Evolutionary conservation across 75 land plant species (phyloP).

Genomic region (Picea glauca): DNA sequence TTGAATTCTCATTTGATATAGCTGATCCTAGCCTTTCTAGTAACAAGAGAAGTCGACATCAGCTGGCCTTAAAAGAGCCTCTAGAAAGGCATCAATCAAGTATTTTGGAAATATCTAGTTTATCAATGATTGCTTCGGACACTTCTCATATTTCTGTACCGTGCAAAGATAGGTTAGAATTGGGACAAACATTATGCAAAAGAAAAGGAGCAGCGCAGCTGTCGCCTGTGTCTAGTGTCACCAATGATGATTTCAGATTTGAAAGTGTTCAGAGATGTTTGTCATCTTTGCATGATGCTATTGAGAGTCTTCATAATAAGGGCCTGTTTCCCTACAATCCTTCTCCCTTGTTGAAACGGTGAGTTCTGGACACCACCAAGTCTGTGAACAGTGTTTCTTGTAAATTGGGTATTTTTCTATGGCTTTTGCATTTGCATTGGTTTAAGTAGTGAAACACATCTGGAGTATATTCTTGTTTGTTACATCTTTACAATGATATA

Average conservation of each 20-base stretch:
- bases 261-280: slow-evolving; percentile 5
- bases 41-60: not conserved
- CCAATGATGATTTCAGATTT: not conserved
- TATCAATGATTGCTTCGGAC: not conserved
- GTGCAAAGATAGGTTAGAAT: not conserved
- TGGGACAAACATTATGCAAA: not conserved
- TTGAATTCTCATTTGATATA: not conserved
- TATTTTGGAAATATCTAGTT: too few species aligned
- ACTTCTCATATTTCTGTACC: not conserved
- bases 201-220: not conserved
- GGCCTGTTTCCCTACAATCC: slow-evolving; percentile 33
- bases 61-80: not conserved
- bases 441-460: not conserved
- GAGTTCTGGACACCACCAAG: not conserved
- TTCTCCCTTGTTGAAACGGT: slow-evolving; percentile 29
- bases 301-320: slow-evolving; percentile 24
- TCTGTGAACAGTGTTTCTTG: not conserved
- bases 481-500: not conserved
- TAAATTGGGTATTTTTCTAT: not conserved
- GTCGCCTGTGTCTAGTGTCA: not conserved
- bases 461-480: not conserved
- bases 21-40: not conserved
- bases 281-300: slow-evolving; percentile 8
- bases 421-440: too few species aligned
- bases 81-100: not conserved